These are phyloP conservation scores for Cylindrodendrum hubeiense DNA, from an alignment of 2,329 filamentous ascomycete genomes.

Conservation along the genomic window DNA sequence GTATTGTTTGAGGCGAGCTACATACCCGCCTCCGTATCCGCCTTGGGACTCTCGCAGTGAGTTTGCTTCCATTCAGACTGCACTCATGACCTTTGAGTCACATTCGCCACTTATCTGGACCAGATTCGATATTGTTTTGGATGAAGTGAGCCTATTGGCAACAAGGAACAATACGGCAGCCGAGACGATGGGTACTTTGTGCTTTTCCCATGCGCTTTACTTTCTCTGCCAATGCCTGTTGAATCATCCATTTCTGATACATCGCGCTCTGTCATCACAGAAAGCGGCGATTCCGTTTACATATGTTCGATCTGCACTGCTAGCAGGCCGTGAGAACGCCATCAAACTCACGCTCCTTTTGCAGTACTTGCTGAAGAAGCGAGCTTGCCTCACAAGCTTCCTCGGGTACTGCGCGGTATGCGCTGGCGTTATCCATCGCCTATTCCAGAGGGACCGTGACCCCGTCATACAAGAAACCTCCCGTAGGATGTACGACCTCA, in stretches of 20 bases:
- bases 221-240: constrained; percentile 8
- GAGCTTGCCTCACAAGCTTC: constrained; percentile 1
- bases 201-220: constrained; percentile 8
- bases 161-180: not conserved
- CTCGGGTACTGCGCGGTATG: constrained; percentile 1
- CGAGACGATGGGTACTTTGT: constrained; percentile 1
- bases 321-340: not conserved
- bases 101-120: not conserved
- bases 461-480: not conserved
- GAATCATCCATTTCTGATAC: constrained; percentile 1
- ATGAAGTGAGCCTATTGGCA: not conserved
- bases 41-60: not conserved
- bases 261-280: not conserved
- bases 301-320: not conserved
- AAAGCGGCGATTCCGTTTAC: not conserved
- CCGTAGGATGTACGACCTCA: not conserved
- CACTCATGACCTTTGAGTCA: constrained; percentile 2
- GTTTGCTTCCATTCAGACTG: not conserved
- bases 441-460: not conserved
- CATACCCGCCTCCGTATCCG: not conserved
- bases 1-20: not conserved
- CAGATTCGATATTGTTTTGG: not conserved
- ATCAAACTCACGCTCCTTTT: not conserved
- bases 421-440: not conserved
- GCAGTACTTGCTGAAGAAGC: not conserved